Conservation (phyloP, 805 yeast genomes). For the Candida maris region DNA sequence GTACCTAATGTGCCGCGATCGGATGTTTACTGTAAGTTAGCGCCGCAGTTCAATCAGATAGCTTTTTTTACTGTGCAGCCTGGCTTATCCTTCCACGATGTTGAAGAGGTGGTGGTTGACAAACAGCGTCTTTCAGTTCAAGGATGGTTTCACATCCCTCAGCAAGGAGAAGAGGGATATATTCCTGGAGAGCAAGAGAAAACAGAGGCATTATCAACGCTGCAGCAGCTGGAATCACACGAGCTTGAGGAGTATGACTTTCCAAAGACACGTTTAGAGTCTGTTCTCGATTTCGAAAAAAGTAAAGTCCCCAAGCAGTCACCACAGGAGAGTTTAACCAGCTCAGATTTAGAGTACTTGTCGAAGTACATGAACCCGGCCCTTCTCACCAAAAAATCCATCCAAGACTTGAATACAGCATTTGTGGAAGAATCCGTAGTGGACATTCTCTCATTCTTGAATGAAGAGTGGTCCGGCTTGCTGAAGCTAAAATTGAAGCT, state of each 20-base stretch:
- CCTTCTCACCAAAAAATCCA: slow-evolving; percentile 38
- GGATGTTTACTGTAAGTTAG: slow-evolving; percentile 63
- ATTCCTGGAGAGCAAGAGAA: slow-evolving; percentile 78
- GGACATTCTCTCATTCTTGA: slow-evolving; percentile 62
- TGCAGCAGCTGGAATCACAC: slow-evolving; percentile 74
- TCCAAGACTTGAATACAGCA: slow-evolving; percentile 41
- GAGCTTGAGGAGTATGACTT: slow-evolving; percentile 76
- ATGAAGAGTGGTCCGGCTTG: slow-evolving; percentile 45
- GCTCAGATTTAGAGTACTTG: slow-evolving; percentile 48
- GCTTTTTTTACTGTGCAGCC: slow-evolving; percentile 96
- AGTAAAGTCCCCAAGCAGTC: slow-evolving; percentile 32
- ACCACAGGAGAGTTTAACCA: slow-evolving; percentile 15
- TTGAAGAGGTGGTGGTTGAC: slow-evolving; percentile 91
- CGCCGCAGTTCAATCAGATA: slow-evolving; percentile 93
- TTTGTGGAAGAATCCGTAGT: slow-evolving; percentile 70
- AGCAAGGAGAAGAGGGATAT: slow-evolving; percentile 83
- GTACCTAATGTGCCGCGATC: slow-evolving; percentile 87
- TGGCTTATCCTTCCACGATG: slow-evolving; percentile 95
- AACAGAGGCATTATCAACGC: slow-evolving; percentile 69
- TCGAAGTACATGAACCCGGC: slow-evolving; percentile 52
- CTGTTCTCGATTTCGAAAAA: slow-evolving; percentile 21
- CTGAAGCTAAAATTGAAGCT: slow-evolving; percentile 48
- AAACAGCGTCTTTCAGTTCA: slow-evolving; percentile 89
- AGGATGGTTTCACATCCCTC: slow-evolving; percentile 99
- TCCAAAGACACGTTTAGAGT: slow-evolving; percentile 52